Percentiles rank a stretch among this genome's conserved stretches.
These are phyloP conservation scores for Vitis amurensis DNA, from an alignment of 164 flowering plant genomes.

Conservation along the genomic window DNA sequence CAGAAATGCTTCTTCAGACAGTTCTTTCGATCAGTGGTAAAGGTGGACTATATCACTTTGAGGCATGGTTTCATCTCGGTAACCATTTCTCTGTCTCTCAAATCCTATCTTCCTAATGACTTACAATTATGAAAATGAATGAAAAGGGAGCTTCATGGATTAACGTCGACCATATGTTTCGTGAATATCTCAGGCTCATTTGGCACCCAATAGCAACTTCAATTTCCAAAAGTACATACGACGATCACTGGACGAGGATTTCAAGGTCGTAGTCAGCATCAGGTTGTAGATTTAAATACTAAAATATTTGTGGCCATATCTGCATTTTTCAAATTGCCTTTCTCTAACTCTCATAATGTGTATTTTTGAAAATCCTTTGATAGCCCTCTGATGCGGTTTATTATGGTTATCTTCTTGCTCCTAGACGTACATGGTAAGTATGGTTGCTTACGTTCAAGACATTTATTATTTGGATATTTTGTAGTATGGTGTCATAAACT, in stretches of 20 bases:
- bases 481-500: too few species aligned
- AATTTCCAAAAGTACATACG: conserved; percentile 25
- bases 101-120: too few species aligned
- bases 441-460: not conserved
- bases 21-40: conserved; percentile 23
- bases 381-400: conserved; percentile 54
- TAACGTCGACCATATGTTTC: too few species aligned
- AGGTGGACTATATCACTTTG: conserved; percentile 30
- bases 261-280: conserved; percentile 25
- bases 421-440: conserved; percentile 43
- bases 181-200: conserved; percentile 15
- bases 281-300: conserved; percentile 7
- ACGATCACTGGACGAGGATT: conserved; percentile 28
- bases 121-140: too few species aligned
- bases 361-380: not conserved
- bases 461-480: not conserved
- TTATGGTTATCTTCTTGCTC: conserved; percentile 43
- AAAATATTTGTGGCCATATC: not conserved
- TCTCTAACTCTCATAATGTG: not conserved
- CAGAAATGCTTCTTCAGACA: conserved; percentile 48
- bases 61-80: conserved; percentile 33
- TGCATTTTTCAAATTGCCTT: too few species aligned
- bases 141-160: too few species aligned
- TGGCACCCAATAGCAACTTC: conserved; percentile 18
- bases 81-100: not conserved